These are phyloP conservation scores for Ophiostoma perfectum DNA, from an alignment of 2,329 filamentous ascomycete species.

Conservation along the genomic window DNA sequence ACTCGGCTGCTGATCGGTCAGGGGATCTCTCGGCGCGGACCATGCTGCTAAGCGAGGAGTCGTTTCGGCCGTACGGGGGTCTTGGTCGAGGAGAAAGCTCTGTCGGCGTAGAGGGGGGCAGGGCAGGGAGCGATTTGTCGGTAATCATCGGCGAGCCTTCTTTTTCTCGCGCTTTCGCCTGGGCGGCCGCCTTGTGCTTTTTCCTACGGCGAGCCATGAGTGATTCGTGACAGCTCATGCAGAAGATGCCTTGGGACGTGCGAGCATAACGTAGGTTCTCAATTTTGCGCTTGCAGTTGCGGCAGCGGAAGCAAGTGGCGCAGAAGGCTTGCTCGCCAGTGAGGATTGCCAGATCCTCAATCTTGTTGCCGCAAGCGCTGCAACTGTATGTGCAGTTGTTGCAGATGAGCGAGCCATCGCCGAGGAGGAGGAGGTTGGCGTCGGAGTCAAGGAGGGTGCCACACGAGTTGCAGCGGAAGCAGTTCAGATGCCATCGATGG, in stretches of 20 bases:
- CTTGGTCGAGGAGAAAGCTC: slow-evolving; percentile 63
- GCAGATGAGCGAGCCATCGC: slow-evolving; percentile 96
- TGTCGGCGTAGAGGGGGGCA: slow-evolving; percentile 68
- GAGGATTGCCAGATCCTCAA: slow-evolving; percentile 93
- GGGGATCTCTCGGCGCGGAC: slow-evolving; percentile 51
- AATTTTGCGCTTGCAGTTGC: slow-evolving; percentile 98
- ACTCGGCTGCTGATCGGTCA: slow-evolving; percentile 39
- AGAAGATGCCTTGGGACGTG: slow-evolving; percentile 97
- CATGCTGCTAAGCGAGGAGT: slow-evolving; percentile 48
- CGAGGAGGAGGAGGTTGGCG: slow-evolving; percentile 91
- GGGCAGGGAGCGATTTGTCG: slow-evolving; percentile 87
- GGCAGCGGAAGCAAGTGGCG: slow-evolving; percentile 91
- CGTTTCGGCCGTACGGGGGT: slow-evolving; percentile 48
- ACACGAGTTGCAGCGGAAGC: slow-evolving; percentile 96
- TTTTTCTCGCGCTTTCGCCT: slow-evolving; percentile 58
- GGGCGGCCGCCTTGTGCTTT: slow-evolving; percentile 65
- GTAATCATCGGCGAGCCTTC: slow-evolving; percentile 62
- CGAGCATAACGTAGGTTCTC: slow-evolving; percentile 96
- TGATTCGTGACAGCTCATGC: slow-evolving; percentile 97
- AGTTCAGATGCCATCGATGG: slow-evolving; percentile 97
- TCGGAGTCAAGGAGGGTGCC: slow-evolving; percentile 94
- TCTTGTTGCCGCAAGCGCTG: slow-evolving; percentile 93
- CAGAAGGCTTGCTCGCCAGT: slow-evolving; percentile 98
- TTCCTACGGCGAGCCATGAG: slow-evolving; percentile 90
- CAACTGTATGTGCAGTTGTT: slow-evolving; percentile 99